Conservation (phyloP, 208 protist genomes). For the Wallacemonas sp. region DNA sequence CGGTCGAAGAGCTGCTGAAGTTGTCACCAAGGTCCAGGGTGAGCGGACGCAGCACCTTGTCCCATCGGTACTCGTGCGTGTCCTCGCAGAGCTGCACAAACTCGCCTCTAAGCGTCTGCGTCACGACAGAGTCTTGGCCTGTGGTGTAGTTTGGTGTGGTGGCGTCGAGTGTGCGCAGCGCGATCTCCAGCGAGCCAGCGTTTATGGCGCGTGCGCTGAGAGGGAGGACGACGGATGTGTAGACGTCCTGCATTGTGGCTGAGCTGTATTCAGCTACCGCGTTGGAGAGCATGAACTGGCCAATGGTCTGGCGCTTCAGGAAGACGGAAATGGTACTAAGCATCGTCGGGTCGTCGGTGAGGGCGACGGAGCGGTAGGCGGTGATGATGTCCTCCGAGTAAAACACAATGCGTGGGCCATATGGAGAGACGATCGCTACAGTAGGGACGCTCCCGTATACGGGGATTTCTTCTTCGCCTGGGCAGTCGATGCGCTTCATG, state of each 20-base stretch:
- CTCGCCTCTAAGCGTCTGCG: no score
- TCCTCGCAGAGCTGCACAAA: conserved; percentile 24
- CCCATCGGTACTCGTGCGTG: conserved; percentile 63
- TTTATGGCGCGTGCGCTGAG: conserved; percentile 23
- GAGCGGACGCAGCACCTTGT: conserved; percentile 38
- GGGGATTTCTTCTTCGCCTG: background rate
- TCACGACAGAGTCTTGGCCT: conserved; percentile 20
- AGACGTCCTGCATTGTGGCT: conserved; percentile 39
- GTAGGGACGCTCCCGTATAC: conserved; percentile 2
- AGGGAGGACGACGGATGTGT: conserved; percentile 37
- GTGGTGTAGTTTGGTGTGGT: conserved; percentile 29
- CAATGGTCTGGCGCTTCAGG: conserved; percentile 33
- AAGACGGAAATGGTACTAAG: conserved; percentile 16
- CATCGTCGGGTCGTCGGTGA: background rate
- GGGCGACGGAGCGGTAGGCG: conserved; percentile 8
- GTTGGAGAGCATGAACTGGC: conserved; percentile 34
- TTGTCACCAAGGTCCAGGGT: background rate
- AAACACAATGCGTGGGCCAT: conserved; percentile 17
- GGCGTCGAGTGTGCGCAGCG: conserved; percentile 48
- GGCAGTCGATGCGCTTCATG: background rate
- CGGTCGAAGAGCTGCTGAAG: background rate
- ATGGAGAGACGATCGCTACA: background rate
- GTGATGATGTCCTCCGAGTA: conserved; percentile 31
- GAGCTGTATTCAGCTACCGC: conserved; percentile 40
- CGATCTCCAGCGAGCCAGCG: conserved; percentile 20